These are phyloP conservation scores for Orobanche coerulescens DNA, from an alignment of 257 asterid genomes.

Conservation along the genomic window DNA sequence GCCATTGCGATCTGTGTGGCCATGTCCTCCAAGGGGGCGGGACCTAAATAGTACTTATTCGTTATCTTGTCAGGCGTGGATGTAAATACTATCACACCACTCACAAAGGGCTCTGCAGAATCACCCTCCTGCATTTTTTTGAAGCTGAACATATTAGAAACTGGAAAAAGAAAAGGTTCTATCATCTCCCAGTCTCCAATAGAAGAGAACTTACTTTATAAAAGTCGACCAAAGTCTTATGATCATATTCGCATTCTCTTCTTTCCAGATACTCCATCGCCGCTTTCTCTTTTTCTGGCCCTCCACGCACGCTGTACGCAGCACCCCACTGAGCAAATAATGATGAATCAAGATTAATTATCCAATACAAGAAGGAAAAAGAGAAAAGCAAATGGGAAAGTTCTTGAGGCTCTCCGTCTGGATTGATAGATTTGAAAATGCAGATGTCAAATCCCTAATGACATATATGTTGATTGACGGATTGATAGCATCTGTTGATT, in stretches of 20 bases:
- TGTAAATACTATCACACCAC: slow-evolving; percentile 83
- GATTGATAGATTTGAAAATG: too few species aligned
- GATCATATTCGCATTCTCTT: slow-evolving; percentile 91
- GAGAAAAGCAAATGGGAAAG: too few species aligned
- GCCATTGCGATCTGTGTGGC: slow-evolving; percentile 91
- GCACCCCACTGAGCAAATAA: slow-evolving; percentile 76
- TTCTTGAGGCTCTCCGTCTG: too few species aligned
- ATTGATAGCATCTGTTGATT: too few species aligned
- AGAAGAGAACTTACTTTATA: slow-evolving; percentile 40
- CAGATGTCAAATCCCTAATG: too few species aligned
- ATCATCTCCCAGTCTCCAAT: neutral
- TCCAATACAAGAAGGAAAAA: neutral
- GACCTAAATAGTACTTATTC: slow-evolving; percentile 84
- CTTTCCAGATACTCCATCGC: slow-evolving; percentile 86
- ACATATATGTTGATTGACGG: too few species aligned
- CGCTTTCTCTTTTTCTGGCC: slow-evolving; percentile 64
- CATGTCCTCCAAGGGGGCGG: slow-evolving; percentile 86
- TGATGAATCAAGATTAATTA: neutral
- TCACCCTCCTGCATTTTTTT: slow-evolving; percentile 51
- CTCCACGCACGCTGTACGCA: slow-evolving; percentile 80
- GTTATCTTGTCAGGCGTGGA: slow-evolving; percentile 71
- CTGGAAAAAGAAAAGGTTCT: neutral
- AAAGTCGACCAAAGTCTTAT: slow-evolving; percentile 60
- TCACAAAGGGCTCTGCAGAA: slow-evolving; percentile 42
- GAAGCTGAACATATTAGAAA: neutral